Percentiles rank a stretch among this genome's conserved stretches.
phyloP scores from a whole-genome alignment of 179 eudicot genomes.

The Camellia oleifera region DNA sequence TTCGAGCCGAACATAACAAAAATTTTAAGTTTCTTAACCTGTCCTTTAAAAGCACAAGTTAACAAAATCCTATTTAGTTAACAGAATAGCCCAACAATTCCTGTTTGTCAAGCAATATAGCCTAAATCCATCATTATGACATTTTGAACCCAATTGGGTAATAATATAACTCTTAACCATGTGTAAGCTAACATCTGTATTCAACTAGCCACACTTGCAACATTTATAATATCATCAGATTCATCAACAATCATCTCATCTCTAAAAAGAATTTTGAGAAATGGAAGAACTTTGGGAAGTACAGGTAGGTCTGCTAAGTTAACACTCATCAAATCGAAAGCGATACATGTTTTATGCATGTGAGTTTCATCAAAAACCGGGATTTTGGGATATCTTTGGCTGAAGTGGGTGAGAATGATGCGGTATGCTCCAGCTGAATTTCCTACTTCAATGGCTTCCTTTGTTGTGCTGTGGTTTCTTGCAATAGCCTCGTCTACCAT shows the following conservation, averaged over 20 bases:
- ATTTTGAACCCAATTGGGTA: not conserved
- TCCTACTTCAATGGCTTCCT: conserved; percentile 84
- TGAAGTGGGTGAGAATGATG: conserved; percentile 88
- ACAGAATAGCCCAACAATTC: too few relatives aligned
- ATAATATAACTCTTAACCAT: not conserved
- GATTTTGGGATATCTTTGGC: conserved; percentile 94
- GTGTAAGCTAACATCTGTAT: not conserved
- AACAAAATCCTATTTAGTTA: too few relatives aligned
- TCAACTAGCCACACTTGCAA: conserved; percentile 15
- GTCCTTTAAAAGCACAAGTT: too few relatives aligned
- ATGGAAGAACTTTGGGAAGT: conserved; percentile 77
- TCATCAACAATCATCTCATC: conserved; percentile 68
- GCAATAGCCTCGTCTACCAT: conserved; percentile 79
- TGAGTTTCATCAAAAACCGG: conserved; percentile 73
- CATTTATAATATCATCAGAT: conserved; percentile 25
- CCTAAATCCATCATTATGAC: too few relatives aligned
- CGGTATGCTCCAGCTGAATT: conserved; percentile 78
- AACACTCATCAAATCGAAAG: conserved; percentile 90
- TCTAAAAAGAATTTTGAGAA: conserved; percentile 66
- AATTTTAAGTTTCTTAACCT: too few relatives aligned
- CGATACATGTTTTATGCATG: conserved; percentile 83
- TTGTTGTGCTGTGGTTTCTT: conserved; percentile 88
- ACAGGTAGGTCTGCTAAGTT: conserved; percentile 78
- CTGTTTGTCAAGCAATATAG: too few relatives aligned
- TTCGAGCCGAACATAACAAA: too few relatives aligned